Evolutionary conservation across 163 green algal species (phyloP).

Genomic region (Chloroidium sp.): DNA sequence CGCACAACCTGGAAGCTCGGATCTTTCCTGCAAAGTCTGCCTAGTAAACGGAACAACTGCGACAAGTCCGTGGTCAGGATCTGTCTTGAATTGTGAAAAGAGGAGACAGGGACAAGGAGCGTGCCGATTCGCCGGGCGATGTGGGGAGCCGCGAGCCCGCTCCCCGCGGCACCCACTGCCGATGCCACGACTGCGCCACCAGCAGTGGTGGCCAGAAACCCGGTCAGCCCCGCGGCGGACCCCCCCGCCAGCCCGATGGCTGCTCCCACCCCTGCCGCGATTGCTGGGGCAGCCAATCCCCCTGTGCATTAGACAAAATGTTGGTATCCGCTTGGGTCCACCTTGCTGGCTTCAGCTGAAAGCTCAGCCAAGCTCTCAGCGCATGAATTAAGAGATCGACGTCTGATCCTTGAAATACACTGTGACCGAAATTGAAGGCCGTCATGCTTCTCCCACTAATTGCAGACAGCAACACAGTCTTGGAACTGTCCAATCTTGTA

Average conservation of each 20-base stretch:
- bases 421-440: too few species aligned
- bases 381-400: too few species aligned
- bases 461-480: too few species aligned
- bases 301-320: slow-evolving; percentile 22
- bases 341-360: too few species aligned
- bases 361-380: too few species aligned
- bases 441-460: too few species aligned
- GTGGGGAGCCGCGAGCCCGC: slow-evolving; percentile 14
- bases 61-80: neutral
- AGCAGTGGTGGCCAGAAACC: slow-evolving; percentile 43
- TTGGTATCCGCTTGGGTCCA: too few species aligned
- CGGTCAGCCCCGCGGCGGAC: slow-evolving; percentile 41
- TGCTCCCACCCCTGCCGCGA: slow-evolving; percentile 66
- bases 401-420: too few species aligned
- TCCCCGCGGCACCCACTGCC: slow-evolving; percentile 37
- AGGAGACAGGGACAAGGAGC: neutral
- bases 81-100: neutral
- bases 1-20: too few species aligned
- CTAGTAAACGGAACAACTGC: too few species aligned
- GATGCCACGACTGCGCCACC: slow-evolving; percentile 32
- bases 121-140: slow-evolving; percentile 33
- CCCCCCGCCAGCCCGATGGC: slow-evolving; percentile 53
- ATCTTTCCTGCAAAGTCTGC: too few species aligned
- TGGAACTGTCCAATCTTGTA: too few species aligned
- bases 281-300: slow-evolving; percentile 69